phyloP scores from a whole-genome alignment of 1,139 yeast species.

The Yamadazyma friedrichii region DNA sequence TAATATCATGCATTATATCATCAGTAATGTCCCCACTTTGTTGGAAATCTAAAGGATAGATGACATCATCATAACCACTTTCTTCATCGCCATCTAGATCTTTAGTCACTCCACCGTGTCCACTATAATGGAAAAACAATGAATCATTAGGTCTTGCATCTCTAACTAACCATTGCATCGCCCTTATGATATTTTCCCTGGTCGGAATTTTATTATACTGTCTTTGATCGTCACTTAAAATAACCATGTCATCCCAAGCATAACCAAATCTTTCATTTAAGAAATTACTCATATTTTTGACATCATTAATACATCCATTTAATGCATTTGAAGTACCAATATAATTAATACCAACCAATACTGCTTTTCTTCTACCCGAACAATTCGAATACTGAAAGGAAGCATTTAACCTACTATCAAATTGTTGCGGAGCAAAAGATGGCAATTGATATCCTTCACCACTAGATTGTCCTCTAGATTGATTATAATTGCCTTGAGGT shows the following conservation, averaged over 20 bases:
- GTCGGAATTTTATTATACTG: constrained; percentile 72
- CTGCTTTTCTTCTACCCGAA: constrained; percentile 75
- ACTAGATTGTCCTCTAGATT: constrained; percentile 5
- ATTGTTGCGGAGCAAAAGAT: constrained; percentile 33
- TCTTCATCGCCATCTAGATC: constrained; percentile 90
- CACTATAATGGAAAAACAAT: constrained; percentile 83
- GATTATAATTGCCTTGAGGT: constrained; percentile 9
- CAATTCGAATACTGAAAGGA: constrained; percentile 73
- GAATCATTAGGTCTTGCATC: constrained; percentile 88
- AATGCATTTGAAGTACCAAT: constrained; percentile 68
- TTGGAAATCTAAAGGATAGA: constrained; percentile 88
- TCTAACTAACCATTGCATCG: constrained; percentile 86
- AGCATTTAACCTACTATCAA: constrained; percentile 29
- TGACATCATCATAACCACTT: constrained; percentile 85
- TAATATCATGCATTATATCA: constrained; percentile 78
- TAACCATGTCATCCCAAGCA: constrained; percentile 73
- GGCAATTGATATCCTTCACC: constrained; percentile 16
- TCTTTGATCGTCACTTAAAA: constrained; percentile 73
- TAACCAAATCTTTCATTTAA: constrained; percentile 64
- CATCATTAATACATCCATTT: constrained; percentile 87
- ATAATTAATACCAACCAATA: constrained; percentile 85
- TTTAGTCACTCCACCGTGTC: constrained; percentile 86
- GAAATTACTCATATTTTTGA: constrained; percentile 58
- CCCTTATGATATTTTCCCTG: constrained; percentile 72
- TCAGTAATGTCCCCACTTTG: constrained; percentile 73